These are phyloP conservation scores for Flaveria robusta DNA, from an alignment of 129 eudicot genomes.

Conservation along the genomic window DNA sequence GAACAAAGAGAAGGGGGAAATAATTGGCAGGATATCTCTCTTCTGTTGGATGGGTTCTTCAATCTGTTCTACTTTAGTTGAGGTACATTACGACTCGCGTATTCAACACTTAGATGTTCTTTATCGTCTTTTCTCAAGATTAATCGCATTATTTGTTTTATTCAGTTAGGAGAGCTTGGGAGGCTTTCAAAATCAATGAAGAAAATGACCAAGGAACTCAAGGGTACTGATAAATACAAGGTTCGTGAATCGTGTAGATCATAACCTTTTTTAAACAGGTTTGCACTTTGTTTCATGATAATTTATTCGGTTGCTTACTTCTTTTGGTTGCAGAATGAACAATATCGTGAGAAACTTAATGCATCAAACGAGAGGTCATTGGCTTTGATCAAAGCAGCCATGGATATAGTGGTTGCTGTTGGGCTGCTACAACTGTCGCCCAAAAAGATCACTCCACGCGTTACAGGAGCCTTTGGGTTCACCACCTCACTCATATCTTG, in stretches of 20 bases:
- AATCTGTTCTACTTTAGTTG: constrained; percentile 73
- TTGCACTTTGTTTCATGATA: constrained; percentile 10
- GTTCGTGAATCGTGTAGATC: constrained; percentile 37
- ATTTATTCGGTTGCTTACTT: not conserved
- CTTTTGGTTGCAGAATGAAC: constrained; percentile 57
- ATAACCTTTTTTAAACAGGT: not conserved
- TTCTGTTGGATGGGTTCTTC: constrained; percentile 97
- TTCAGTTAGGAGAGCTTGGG: constrained; percentile 79
- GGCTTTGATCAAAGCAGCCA: constrained; percentile 82
- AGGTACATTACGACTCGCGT: constrained; percentile 46
- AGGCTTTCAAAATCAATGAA: constrained; percentile 87
- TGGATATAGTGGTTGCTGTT: constrained; percentile 87
- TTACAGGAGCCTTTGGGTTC: constrained; percentile 95
- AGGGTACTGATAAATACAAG: constrained; percentile 70
- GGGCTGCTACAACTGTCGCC: constrained; percentile 92
- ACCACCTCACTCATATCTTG: constrained; percentile 89
- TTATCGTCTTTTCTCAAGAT: not conserved
- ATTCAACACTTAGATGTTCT: not conserved
- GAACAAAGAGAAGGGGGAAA: constrained; percentile 83
- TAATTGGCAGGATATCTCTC: constrained; percentile 78
- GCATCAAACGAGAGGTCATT: constrained; percentile 86
- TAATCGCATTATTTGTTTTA: constrained; percentile 7
- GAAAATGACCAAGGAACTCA: constrained; percentile 82
- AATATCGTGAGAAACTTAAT: constrained; percentile 60
- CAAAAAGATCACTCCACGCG: constrained; percentile 92